These are phyloP conservation scores for Dipteronia dyeriana DNA, from an alignment of 345 rosid genomes.

Conservation along the genomic window DNA sequence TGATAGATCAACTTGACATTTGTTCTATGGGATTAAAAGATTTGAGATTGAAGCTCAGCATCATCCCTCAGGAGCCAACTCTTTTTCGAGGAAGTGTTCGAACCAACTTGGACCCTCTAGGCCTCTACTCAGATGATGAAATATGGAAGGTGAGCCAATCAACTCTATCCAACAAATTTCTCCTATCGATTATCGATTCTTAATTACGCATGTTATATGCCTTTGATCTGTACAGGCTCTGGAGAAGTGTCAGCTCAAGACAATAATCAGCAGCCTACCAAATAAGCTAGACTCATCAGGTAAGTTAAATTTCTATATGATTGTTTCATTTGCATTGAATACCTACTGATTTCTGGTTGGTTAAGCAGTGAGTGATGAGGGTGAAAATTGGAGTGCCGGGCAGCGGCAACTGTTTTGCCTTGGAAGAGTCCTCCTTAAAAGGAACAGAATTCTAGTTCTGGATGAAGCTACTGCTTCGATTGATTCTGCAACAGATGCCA, in stretches of 20 bases:
- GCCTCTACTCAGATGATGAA: constrained; percentile 66
- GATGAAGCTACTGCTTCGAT: constrained; percentile 81
- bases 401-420: constrained; percentile 76
- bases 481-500: constrained; percentile 70
- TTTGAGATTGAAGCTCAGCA: constrained; percentile 85
- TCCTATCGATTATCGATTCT: neutral
- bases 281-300: constrained; percentile 68
- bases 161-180: neutral
- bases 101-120: constrained; percentile 82
- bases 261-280: constrained; percentile 54
- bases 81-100: constrained; percentile 82
- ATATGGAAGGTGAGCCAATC: constrained; percentile 69
- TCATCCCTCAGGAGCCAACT: constrained; percentile 95
- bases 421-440: constrained; percentile 65
- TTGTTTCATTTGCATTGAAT: too few species aligned
- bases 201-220: neutral
- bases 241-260: constrained; percentile 78
- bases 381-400: constrained; percentile 88
- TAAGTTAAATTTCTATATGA: constrained; percentile 18
- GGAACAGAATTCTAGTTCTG: constrained; percentile 62
- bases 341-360: neutral
- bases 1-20: constrained; percentile 76
- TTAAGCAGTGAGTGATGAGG: constrained; percentile 65
- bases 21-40: constrained; percentile 78
- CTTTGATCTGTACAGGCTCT: constrained; percentile 46